phyloP scores from a whole-genome alignment of 495 filamentous ascomycete species.

The Aspergillus campestris region DNA sequence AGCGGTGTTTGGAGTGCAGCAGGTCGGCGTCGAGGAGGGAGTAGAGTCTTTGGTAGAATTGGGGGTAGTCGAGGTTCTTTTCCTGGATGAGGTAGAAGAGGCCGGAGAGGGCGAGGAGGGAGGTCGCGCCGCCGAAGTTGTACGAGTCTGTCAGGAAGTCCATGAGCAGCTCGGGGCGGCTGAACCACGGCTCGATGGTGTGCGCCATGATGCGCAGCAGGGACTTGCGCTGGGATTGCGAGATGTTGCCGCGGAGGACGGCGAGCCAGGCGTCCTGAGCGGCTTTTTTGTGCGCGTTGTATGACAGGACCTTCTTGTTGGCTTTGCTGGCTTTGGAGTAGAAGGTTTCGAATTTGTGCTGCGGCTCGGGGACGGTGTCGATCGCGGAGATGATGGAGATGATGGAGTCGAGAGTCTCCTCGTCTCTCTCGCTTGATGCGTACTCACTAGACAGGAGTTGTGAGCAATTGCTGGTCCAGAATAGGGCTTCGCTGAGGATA shows the following conservation, averaged over 20 bases:
- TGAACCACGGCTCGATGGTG: conserved; percentile 81
- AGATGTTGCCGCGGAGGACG: conserved; percentile 57
- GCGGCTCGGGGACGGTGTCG: conserved; percentile 51
- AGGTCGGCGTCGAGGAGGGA: conserved; percentile 77
- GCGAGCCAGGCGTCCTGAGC: conserved; percentile 81
- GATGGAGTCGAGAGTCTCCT: conserved; percentile 41
- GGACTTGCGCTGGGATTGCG: conserved; percentile 64
- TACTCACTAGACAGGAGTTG: conserved; percentile 21
- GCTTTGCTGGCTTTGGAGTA: conserved; percentile 60
- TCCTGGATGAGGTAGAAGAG: conserved; percentile 91
- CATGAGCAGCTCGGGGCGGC: conserved; percentile 79
- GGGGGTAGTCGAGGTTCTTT: conserved; percentile 91
- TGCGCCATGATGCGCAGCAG: conserved; percentile 64
- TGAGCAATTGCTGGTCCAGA: conserved; percentile 17
- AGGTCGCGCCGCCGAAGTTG: conserved; percentile 72
- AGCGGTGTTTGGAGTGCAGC: conserved; percentile 88
- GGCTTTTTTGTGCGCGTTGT: conserved; percentile 38
- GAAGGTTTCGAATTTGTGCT: conserved; percentile 59
- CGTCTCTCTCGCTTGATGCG: conserved; percentile 19
- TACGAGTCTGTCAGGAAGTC: conserved; percentile 95
- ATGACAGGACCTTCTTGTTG: conserved; percentile 38
- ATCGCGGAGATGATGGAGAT: conserved; percentile 58
- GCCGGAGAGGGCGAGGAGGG: conserved; percentile 82
- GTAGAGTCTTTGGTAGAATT: conserved; percentile 91
- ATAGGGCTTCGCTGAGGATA: conserved; percentile 3